phyloP scores from a whole-genome alignment of 805 yeast species.

The Hanseniaspora pseudoguilliermondii region DNA sequence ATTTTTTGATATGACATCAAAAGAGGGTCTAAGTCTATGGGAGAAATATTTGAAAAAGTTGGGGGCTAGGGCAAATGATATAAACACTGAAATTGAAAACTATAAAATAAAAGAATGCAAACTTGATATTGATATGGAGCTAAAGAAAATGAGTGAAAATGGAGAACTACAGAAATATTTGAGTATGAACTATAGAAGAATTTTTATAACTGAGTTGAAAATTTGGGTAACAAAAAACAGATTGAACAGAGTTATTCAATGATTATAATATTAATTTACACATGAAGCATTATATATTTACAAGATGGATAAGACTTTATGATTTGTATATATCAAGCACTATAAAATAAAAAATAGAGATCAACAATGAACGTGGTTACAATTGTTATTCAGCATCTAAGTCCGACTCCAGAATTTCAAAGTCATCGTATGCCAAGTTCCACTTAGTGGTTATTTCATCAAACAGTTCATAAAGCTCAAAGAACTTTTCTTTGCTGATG shows the following conservation, averaged over 20 bases:
- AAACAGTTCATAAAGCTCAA: neutral
- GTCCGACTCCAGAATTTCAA: neutral
- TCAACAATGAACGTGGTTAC: neutral
- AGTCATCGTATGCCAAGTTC: neutral
- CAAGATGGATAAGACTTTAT: neutral
- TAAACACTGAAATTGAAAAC: neutral
- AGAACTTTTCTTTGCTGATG: neutral
- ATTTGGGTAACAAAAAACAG: constrained; percentile 5
- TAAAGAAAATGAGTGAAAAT: neutral
- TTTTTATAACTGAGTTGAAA: neutral
- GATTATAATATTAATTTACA: too few relatives aligned
- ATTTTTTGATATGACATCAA: constrained; percentile 10
- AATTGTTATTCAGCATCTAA: too few relatives aligned
- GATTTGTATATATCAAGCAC: neutral
- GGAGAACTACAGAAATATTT: neutral
- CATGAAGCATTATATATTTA: neutral
- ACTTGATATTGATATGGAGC: neutral
- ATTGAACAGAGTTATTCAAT: neutral
- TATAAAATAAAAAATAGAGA: neutral
- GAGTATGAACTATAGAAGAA: neutral
- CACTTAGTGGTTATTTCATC: neutral
- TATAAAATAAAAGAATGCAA: neutral
- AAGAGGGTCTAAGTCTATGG: constrained; percentile 2
- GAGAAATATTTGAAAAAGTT: neutral
- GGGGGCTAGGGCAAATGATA: neutral